Percentiles rank a stretch among this genome's conserved stretches.
Evolutionary conservation across 2,329 filamentous ascomycete species (phyloP).

Genomic region (Tricladium varicosporioides): DNA sequence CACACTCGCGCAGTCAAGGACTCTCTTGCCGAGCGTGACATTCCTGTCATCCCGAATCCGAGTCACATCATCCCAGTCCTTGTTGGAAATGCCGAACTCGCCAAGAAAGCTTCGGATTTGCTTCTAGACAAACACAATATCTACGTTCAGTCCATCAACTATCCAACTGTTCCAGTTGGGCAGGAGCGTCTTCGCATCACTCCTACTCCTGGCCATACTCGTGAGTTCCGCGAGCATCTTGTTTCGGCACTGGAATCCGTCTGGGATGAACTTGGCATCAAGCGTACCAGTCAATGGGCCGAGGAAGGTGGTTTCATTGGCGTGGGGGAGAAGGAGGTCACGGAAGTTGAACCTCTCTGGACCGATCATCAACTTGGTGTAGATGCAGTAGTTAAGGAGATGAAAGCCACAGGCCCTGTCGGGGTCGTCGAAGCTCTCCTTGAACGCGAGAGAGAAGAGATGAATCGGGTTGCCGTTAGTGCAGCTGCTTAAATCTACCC

Average conservation of each 20-base stretch:
- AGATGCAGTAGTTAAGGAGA: constrained; percentile 60
- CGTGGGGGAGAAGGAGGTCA: constrained; percentile 70
- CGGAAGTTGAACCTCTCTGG: constrained; percentile 75
- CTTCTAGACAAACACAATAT: constrained; percentile 87
- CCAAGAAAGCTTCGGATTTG: constrained; percentile 89
- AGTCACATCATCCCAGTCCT: constrained; percentile 94
- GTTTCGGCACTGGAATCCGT: constrained; percentile 82
- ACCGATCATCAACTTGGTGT: constrained; percentile 84
- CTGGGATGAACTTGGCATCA: constrained; percentile 85
- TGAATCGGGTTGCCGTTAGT: constrained; percentile 30
- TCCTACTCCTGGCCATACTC: constrained; percentile 87
- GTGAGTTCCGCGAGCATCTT: constrained; percentile 81
- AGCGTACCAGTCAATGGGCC: constrained; percentile 91
- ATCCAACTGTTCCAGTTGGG: constrained; percentile 96
- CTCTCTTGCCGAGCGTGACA: constrained; percentile 72
- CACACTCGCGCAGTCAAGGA: constrained; percentile 95
- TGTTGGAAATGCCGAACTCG: constrained; percentile 89
- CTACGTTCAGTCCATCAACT: constrained; percentile 99
- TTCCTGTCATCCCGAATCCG: constrained; percentile 96
- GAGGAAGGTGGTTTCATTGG: constrained; percentile 90
- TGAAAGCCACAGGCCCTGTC: constrained; percentile 46
- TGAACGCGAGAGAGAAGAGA: constrained; percentile 48
- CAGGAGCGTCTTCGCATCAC: constrained; percentile 96
- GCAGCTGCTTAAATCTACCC: constrained; percentile 32
- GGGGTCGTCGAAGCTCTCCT: constrained; percentile 58